A percentile compares a stretch with the other conserved stretches of the same genome.
These are phyloP conservation scores for Pulchroboletus neoregius DNA, from an alignment of 1,284 basidiomycete species.

Conservation along the genomic window DNA sequence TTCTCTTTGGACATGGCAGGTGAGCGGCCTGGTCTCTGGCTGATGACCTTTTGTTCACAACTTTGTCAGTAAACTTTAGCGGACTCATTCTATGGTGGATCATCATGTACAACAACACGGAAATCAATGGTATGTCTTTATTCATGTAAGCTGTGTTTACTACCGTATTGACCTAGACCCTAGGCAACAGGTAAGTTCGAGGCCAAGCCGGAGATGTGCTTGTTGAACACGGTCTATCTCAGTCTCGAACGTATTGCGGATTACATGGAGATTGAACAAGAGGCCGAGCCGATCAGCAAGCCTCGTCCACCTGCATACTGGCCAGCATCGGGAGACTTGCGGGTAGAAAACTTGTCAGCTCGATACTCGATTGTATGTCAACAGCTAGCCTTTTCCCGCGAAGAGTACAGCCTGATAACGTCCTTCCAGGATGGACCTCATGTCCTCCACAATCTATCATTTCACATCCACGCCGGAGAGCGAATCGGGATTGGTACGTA, in stretches of 20 bases:
- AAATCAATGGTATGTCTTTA: slow-evolving; percentile 9
- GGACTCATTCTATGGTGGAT: slow-evolving; percentile 9
- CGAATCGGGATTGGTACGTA: slow-evolving; percentile 14
- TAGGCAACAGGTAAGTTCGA: slow-evolving; percentile 14
- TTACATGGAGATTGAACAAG: slow-evolving; percentile 71
- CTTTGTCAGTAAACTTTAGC: slow-evolving; percentile 3
- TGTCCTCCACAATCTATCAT: slow-evolving; percentile 8
- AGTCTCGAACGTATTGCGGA: slow-evolving; percentile 74
- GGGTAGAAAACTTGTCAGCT: slow-evolving; percentile 57
- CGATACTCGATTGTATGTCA: slow-evolving; percentile 44
- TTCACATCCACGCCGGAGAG: slow-evolving; percentile 13
- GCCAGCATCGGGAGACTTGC: slow-evolving; percentile 69
- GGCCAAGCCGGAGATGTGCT: neutral
- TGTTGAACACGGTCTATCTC: slow-evolving; percentile 26
- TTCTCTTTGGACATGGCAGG: slow-evolving; percentile 48
- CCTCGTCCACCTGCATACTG: slow-evolving; percentile 73
- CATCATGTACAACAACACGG: slow-evolving; percentile 7
- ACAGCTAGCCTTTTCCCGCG: neutral
- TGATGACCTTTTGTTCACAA: neutral
- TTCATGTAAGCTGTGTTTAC: neutral
- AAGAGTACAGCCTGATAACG: neutral
- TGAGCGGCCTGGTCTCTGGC: slow-evolving; percentile 38
- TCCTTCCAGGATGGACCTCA: slow-evolving; percentile 5
- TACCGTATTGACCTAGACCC: neutral
- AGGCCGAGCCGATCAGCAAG: slow-evolving; percentile 46